Evolutionary conservation across 257 asterid species (phyloP).

Genomic region (Solanum boliviense): DNA sequence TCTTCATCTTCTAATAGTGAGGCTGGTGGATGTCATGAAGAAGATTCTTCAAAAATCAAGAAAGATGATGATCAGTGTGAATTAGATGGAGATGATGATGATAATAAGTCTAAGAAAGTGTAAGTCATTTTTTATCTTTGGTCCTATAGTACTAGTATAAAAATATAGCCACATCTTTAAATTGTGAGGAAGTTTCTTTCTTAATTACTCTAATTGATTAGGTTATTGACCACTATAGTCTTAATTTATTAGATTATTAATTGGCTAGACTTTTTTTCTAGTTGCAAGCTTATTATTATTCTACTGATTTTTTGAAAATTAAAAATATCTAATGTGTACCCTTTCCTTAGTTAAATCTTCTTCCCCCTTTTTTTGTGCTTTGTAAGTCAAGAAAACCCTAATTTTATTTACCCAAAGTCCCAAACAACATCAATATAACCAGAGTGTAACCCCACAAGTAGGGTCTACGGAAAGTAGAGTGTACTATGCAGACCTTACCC

Average conservation of each 20-base stretch:
- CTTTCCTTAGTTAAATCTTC: not conserved
- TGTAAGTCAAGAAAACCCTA: not conserved
- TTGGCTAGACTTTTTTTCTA: not conserved
- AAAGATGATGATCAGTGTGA: conserved; percentile 23
- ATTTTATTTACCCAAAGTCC: not conserved
- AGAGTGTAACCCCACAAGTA: not conserved
- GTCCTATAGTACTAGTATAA: not conserved
- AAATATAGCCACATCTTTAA: not conserved
- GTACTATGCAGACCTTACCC: not conserved
- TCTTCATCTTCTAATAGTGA: conserved; percentile 50
- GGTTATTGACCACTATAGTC: conserved; percentile 1
- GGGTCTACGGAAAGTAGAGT: not conserved
- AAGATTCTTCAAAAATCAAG: conserved; percentile 45
- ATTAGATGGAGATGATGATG: conserved; percentile 24
- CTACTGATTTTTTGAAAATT: not conserved
- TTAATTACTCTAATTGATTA: not conserved
- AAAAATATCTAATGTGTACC: not conserved
- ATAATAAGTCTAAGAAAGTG: conserved; percentile 49
- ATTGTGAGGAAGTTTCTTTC: not conserved
- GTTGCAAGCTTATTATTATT: not conserved
- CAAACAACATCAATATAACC: not conserved
- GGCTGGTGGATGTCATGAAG: conserved; percentile 41
- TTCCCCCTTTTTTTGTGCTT: not conserved
- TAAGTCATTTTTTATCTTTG: conserved; percentile 17
- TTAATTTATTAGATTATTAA: not conserved